A percentile compares a stretch with the other conserved stretches of the same genome.
phyloP scores from a whole-genome alignment of 805 yeast genomes.

The Ogataea ganodermae region DNA sequence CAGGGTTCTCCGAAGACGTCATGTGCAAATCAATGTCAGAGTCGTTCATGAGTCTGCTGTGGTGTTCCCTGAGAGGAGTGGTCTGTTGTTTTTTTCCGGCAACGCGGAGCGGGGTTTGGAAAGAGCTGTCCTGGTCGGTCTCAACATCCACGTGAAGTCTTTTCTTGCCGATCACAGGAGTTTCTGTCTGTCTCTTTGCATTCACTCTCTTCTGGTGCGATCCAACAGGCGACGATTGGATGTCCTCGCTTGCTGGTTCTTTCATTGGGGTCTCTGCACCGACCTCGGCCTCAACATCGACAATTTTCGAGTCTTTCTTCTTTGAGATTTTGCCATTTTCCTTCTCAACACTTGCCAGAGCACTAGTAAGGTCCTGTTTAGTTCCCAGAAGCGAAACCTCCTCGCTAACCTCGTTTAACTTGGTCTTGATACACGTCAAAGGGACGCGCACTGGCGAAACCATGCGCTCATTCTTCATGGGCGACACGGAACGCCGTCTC shows the following conservation, averaged over 20 bases:
- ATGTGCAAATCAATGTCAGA: conserved; percentile 22
- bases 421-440: conserved; percentile 28
- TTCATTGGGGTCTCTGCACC: conserved; percentile 14
- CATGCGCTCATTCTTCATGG: conserved; percentile 19
- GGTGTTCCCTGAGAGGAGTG: conserved; percentile 29
- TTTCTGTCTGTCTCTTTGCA: conserved; percentile 21
- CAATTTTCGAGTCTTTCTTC: background rate
- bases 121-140: conserved; percentile 15
- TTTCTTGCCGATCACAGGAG: conserved; percentile 8
- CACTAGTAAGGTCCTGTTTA: conserved; percentile 29
- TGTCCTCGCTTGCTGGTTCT: conserved; percentile 16
- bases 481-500: conserved; percentile 28
- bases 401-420: conserved; percentile 18
- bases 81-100: conserved; percentile 8
- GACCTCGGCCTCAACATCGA: conserved; percentile 3
- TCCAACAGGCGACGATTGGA: conserved; percentile 29
- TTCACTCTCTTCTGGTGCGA: conserved; percentile 22
- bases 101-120: conserved; percentile 25
- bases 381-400: conserved; percentile 17
- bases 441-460: conserved; percentile 25
- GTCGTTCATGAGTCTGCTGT: conserved; percentile 26
- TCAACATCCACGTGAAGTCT: conserved; percentile 11
- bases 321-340: conserved; percentile 15
- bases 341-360: conserved; percentile 22
- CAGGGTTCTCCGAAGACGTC: conserved; percentile 16